These are phyloP conservation scores for Phialophora macrospora DNA, from an alignment of 2,329 filamentous ascomycete species.

Conservation along the genomic window DNA sequence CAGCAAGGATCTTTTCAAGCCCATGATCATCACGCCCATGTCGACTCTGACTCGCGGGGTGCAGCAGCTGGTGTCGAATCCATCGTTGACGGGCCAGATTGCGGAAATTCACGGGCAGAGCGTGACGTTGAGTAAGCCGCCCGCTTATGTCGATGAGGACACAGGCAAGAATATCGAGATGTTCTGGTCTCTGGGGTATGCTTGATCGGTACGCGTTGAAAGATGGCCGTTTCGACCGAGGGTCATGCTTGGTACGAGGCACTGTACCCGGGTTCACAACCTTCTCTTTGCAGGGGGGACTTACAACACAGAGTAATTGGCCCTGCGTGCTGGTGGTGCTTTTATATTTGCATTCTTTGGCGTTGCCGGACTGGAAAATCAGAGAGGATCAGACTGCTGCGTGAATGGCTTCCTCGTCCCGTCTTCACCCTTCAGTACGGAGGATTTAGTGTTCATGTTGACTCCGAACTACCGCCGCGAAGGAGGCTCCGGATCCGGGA, in stretches of 20 bases:
- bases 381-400: not conserved
- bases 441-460: not conserved
- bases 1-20: constrained; percentile 51
- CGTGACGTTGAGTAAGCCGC: constrained; percentile 54
- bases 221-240: not conserved
- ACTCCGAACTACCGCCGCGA: not conserved
- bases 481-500: not conserved
- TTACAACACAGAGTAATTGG: too few relatives aligned
- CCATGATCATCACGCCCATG: constrained; percentile 60
- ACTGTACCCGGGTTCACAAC: not conserved
- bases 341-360: not conserved
- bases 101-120: constrained; percentile 58
- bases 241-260: not conserved
- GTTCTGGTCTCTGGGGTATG: constrained; percentile 56
- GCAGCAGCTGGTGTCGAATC: constrained; percentile 49
- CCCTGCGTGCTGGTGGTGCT: not conserved
- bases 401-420: too few relatives aligned
- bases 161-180: constrained; percentile 54
- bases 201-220: constrained; percentile 41
- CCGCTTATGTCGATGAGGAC: constrained; percentile 56
- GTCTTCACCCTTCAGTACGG: too few relatives aligned
- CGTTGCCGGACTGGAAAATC: not conserved
- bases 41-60: constrained; percentile 54
- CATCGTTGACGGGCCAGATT: constrained; percentile 52
- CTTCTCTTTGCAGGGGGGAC: too few relatives aligned